phyloP scores from a whole-genome alignment of 345 rosid genomes.

The Tarenaya hassleriana region DNA sequence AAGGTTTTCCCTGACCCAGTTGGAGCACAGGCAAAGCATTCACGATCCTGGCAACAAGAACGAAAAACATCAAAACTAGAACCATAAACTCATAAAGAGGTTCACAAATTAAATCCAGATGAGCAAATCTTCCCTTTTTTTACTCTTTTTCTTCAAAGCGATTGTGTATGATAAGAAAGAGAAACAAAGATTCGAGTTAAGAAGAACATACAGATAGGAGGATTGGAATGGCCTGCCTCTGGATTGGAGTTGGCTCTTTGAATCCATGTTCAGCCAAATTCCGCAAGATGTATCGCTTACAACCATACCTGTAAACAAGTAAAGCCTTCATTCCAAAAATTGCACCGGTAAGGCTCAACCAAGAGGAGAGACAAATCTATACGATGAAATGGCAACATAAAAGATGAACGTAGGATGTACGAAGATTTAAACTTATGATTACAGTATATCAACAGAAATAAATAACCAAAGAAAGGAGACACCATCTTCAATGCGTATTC shows the following conservation, averaged over 20 bases:
- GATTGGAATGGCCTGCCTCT: constrained; percentile 92
- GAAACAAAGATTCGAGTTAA: not conserved
- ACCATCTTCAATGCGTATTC: not conserved
- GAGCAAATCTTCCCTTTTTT: not conserved
- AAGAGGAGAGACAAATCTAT: constrained; percentile 10
- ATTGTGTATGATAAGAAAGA: not conserved
- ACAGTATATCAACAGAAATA: constrained; percentile 5
- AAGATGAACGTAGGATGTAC: too few relatives aligned
- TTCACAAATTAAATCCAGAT: constrained; percentile 2
- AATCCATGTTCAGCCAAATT: constrained; percentile 78
- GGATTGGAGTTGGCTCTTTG: constrained; percentile 95
- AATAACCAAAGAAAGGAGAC: not conserved
- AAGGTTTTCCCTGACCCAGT: constrained; percentile 96
- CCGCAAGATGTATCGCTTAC: constrained; percentile 49
- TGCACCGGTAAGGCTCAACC: too few relatives aligned
- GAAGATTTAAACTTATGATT: constrained; percentile 3
- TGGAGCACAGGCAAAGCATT: constrained; percentile 96
- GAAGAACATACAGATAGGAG: constrained; percentile 68
- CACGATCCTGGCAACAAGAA: constrained; percentile 57
- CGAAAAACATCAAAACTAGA: constrained; percentile 9
- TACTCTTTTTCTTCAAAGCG: constrained; percentile 1
- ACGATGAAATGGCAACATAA: too few relatives aligned
- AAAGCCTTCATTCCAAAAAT: not conserved
- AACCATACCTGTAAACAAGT: constrained; percentile 48
- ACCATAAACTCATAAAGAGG: not conserved